These are phyloP conservation scores for Protomyces inouyei DNA, from an alignment of 1,139 yeast species.

Conservation along the genomic window DNA sequence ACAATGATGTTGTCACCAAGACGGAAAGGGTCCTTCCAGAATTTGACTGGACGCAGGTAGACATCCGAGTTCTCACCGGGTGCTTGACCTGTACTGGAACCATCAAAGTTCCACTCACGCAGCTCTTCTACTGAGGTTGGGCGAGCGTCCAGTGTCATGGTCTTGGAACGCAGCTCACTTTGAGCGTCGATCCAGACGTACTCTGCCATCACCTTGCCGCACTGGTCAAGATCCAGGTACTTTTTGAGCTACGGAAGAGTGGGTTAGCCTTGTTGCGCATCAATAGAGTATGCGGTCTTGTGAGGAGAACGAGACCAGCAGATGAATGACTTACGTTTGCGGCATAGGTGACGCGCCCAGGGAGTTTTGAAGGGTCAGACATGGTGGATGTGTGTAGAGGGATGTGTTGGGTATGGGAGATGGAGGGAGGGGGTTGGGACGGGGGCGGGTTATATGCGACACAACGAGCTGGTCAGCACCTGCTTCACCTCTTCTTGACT, in stretches of 20 bases:
- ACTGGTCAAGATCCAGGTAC: constrained; percentile 77
- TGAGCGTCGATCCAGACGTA: constrained; percentile 96
- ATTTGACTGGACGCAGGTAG: constrained; percentile 88
- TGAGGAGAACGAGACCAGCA: neutral
- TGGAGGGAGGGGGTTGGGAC: neutral
- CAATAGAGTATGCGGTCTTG: neutral
- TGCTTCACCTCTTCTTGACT: too few relatives aligned
- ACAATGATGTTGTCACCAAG: constrained; percentile 95
- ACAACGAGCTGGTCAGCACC: neutral
- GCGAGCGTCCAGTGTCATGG: constrained; percentile 69
- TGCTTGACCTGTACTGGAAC: constrained; percentile 97
- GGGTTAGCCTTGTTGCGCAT: neutral
- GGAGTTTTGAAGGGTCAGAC: neutral
- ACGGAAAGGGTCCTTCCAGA: constrained; percentile 95
- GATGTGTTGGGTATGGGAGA: neutral
- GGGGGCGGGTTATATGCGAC: neutral
- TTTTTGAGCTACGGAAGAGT: constrained; percentile 40
- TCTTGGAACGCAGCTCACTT: constrained; percentile 89
- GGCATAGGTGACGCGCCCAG: constrained; percentile 1
- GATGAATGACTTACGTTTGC: neutral
- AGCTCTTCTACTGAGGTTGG: constrained; percentile 75
- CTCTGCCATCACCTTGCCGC: constrained; percentile 85
- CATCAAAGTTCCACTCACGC: constrained; percentile 99
- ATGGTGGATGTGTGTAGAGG: neutral
- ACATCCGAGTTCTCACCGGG: constrained; percentile 97